phyloP scores from a whole-genome alignment of 768 basidiomycete genomes.

The Tulasnella sp. region DNA sequence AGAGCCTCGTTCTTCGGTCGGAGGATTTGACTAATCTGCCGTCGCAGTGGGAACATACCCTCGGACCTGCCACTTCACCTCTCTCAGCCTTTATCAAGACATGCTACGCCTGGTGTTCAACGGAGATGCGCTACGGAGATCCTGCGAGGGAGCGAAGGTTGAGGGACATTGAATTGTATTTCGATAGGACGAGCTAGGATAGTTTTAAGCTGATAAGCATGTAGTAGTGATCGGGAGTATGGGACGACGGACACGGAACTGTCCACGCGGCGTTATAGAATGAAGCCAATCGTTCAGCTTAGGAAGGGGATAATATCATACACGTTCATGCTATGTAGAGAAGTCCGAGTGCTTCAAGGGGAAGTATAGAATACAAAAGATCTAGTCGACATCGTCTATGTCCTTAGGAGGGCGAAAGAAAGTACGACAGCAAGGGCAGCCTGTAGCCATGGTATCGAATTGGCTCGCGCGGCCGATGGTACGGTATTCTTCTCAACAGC shows the following conservation, averaged over 20 bases:
- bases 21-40: not conserved
- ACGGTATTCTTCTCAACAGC: not conserved
- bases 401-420: not conserved
- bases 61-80: not conserved
- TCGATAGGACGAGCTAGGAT: not conserved
- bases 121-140: not conserved
- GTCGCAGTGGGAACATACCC: not conserved
- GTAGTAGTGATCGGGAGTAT: too few species aligned
- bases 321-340: too few species aligned
- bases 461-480: not conserved
- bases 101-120: not conserved
- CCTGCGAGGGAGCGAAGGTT: not conserved
- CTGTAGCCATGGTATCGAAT: not conserved
- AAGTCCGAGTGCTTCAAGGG: too few species aligned
- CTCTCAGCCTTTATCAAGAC: not conserved
- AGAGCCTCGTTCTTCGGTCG: not conserved
- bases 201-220: too few species aligned
- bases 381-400: too few species aligned
- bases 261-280: too few species aligned
- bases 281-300: too few species aligned
- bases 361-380: too few species aligned
- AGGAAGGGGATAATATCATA: too few species aligned
- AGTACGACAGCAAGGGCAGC: not conserved
- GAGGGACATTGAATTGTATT: not conserved
- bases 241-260: too few species aligned